A percentile compares a stretch with the other conserved stretches of the same genome.
Conservation (phyloP, 2,329 filamentous ascomycete genomes). For the Colletotrichum paranaense region DNA sequence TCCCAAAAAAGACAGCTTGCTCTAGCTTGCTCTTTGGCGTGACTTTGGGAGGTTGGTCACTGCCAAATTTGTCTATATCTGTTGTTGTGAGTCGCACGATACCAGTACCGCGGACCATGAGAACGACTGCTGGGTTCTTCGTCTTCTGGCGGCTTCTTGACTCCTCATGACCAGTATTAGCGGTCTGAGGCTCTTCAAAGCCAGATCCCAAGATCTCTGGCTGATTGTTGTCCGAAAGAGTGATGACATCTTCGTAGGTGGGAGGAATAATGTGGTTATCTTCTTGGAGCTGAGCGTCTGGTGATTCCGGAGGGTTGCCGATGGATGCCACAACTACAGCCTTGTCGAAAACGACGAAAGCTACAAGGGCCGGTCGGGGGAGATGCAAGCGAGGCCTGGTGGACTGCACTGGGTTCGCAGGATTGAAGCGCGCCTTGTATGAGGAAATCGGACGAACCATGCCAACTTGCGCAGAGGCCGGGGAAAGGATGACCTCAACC, state of each 20-base stretch:
- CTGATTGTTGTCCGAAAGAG: constrained; percentile 75
- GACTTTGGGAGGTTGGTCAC: constrained; percentile 69
- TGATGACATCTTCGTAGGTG: constrained; percentile 87
- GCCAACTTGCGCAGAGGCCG: constrained; percentile 65
- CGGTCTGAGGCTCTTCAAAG: constrained; percentile 65
- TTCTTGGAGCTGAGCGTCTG: constrained; percentile 79
- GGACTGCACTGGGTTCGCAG: constrained; percentile 51
- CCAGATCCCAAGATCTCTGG: constrained; percentile 74
- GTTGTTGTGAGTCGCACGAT: constrained; percentile 69
- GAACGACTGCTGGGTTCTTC: constrained; percentile 71
- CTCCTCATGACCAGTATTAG: constrained; percentile 53
- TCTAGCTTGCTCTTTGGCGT: constrained; percentile 91
- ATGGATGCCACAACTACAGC: constrained; percentile 84
- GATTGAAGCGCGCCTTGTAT: constrained; percentile 65
- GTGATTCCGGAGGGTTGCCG: constrained; percentile 72
- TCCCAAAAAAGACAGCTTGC: constrained; percentile 93
- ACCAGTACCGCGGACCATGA: constrained; percentile 73
- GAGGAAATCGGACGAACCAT: constrained; percentile 76
- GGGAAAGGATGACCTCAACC: constrained; percentile 75
- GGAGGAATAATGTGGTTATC: constrained; percentile 72
- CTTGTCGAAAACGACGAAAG: constrained; percentile 83
- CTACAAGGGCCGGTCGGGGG: constrained; percentile 81
- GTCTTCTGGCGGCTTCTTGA: constrained; percentile 63
- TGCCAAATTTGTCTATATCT: constrained; percentile 70
- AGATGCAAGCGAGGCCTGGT: constrained; percentile 76